Percentiles rank a stretch among this genome's conserved stretches.
Conservation (phyloP, 352 stramenopile genomes). For the Hyaloperonospora brassicae region DNA sequence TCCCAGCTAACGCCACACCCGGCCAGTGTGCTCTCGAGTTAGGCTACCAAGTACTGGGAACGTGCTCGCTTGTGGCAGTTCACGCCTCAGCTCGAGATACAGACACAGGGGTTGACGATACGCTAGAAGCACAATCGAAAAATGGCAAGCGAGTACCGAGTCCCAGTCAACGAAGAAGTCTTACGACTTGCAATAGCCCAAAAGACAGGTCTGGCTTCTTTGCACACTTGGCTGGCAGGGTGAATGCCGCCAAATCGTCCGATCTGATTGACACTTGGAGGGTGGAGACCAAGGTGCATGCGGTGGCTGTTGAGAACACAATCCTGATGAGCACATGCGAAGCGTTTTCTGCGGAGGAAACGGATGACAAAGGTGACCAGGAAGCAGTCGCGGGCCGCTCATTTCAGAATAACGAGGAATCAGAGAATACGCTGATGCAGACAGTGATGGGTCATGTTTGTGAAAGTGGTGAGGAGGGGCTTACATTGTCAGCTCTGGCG, state of each 20-base stretch:
- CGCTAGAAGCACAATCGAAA: conserved; percentile 6
- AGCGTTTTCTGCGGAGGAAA: conserved; percentile 41
- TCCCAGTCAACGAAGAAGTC: conserved; percentile 14
- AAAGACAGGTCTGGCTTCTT: conserved; percentile 58
- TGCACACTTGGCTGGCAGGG: conserved; percentile 59
- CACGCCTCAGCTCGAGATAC: conserved; percentile 24
- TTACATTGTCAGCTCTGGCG: conserved; percentile 30
- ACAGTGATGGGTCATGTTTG: conserved; percentile 26
- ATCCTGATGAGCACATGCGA: conserved; percentile 30
- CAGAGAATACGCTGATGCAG: conserved; percentile 17
- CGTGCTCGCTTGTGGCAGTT: conserved; percentile 39
- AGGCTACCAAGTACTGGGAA: conserved; percentile 55
- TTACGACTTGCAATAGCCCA: conserved; percentile 57
- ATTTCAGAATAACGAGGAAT: conserved; percentile 20
- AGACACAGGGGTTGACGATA: conserved; percentile 12
- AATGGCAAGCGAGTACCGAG: conserved; percentile 20
- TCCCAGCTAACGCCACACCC: conserved; percentile 57
- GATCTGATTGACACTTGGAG: conserved; percentile 64
- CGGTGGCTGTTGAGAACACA: conserved; percentile 35
- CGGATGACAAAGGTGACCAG: conserved; percentile 16
- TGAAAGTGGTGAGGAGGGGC: conserved; percentile 37
- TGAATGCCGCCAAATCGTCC: conserved; percentile 48
- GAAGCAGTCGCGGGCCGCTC: conserved; percentile 14
- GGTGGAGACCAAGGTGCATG: conserved; percentile 58
- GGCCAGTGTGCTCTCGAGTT: conserved; percentile 65